Base-by-base conservation (phyloP, 192 early-diverging fungal genomes). In the Backusella macrospora region DNA sequence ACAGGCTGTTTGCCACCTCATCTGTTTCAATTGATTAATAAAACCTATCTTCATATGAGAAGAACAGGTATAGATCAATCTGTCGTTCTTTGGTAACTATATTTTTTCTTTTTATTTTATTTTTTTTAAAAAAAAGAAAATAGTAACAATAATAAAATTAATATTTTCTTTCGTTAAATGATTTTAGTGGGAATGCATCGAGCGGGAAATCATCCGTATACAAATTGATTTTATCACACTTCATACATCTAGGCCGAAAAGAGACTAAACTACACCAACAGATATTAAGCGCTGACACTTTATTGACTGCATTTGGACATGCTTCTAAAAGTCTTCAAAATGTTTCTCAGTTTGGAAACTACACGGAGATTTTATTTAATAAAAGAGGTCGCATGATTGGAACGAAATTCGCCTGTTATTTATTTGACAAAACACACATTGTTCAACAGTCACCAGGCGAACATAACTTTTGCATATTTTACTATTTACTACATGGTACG, bases 391-490 rank as follows among this genome's bases (percentile, higher is more conserved):
- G 91, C 37, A 86, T 96, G 69, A 88, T 96, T 34, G 96, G 96
- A 4, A 89, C 91, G 9, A 95, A 92, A 78, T 85, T 90, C 73
- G 82, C 95, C 75, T 90, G 92, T 76, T 96, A 95, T 74, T 86
- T 96, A 69, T 81, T 98, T 29, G 96, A 98, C 68, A 94, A 94
- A 80, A 82, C 78, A 43, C 90, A 95, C 5, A 90, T 98, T 23
- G 84, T 89, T 8, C 83, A 84, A 10, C 83, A 85, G 8, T 77
- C 74, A 62, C 43, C 18, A 23, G 5, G 16, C 23, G 29, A 43
- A 68, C 23, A 45, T 47, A 95, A 90, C 83, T 99, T 97, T 85
- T 93, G 98, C 79, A 91, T 98, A 47, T 96, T 99, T 77, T 96
- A 99, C 84, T 92, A 96, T 75, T 81, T 99, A 37, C 87, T 98